A percentile compares a stretch with the other conserved stretches of the same genome.
Evolutionary conservation across 805 yeast genomes (phyloP).

Genomic region (Kodamaea sagamina): DNA sequence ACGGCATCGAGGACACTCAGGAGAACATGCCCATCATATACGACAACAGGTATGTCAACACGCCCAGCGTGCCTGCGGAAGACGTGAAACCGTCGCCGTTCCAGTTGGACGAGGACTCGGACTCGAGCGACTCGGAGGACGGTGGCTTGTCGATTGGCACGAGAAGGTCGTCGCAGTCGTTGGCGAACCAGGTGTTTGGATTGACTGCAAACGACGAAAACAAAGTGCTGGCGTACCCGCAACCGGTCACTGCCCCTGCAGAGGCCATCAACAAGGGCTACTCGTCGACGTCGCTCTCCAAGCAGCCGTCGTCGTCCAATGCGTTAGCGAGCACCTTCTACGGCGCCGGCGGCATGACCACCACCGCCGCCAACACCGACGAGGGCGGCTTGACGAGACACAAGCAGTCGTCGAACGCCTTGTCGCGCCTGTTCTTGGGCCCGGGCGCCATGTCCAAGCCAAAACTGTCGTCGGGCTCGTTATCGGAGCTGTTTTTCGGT

Average conservation of each 20-base stretch:
- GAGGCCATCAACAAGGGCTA: conserved; percentile 36
- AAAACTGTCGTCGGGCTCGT: conserved; percentile 11
- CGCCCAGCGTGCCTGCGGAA: background rate
- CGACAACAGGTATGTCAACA: conserved; percentile 5
- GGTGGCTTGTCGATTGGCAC: conserved; percentile 42
- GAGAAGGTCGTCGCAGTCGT: conserved; percentile 42
- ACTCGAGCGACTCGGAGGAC: conserved; percentile 23
- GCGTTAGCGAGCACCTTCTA: conserved; percentile 41
- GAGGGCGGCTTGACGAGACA: conserved; percentile 8
- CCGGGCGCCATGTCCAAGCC: conserved; percentile 10
- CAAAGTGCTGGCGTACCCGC: conserved; percentile 21
- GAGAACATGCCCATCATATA: conserved; percentile 29
- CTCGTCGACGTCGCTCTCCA: conserved; percentile 38
- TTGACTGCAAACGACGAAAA: conserved; percentile 16
- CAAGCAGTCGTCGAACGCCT: conserved; percentile 7
- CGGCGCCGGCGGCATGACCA: conserved; percentile 21
- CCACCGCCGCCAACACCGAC: background rate
- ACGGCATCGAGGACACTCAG: conserved; percentile 28
- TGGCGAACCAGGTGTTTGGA: conserved; percentile 44
- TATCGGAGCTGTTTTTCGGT: conserved; percentile 40
- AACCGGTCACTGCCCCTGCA: conserved; percentile 30
- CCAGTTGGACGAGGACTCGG: conserved; percentile 1
- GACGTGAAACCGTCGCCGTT: conserved; percentile 2
- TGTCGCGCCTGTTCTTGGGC: conserved; percentile 13
- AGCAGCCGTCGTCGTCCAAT: conserved; percentile 44